These are phyloP conservation scores for Leucosporidium creatinivorum DNA, from an alignment of 768 basidiomycete genomes.

Conservation along the genomic window DNA sequence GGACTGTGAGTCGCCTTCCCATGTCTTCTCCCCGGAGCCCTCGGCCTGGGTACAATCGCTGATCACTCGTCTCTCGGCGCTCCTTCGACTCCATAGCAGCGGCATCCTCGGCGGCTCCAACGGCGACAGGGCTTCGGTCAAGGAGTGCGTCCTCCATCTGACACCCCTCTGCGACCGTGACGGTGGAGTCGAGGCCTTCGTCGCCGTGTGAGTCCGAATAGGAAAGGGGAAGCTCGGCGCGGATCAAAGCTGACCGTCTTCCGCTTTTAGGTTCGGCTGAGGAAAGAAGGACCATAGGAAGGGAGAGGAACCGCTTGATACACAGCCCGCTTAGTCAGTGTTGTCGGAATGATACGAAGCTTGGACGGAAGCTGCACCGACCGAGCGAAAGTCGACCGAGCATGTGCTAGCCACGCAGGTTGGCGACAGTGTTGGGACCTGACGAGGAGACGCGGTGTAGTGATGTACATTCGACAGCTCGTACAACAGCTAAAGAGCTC, in stretches of 20 bases:
- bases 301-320: background rate
- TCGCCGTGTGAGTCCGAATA: background rate
- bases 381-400: too few species aligned
- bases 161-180: slow-evolving; percentile 1
- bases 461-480: too few species aligned
- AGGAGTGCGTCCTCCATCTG: slow-evolving; percentile 1
- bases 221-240: background rate
- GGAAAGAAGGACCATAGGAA: slow-evolving; percentile 5
- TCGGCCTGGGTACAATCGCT: background rate
- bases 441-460: too few species aligned
- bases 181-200: background rate
- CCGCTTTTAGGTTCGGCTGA: background rate
- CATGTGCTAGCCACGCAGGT: too few species aligned
- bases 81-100: background rate
- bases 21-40: too few species aligned
- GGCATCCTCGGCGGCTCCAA: background rate
- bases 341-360: too few species aligned
- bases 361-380: too few species aligned
- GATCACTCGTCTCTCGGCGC: too few species aligned
- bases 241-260: background rate
- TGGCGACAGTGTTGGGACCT: too few species aligned
- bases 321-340: too few species aligned
- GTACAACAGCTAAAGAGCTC: too few species aligned
- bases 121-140: background rate
- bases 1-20: too few species aligned